Evolutionary conservation across 306 rosid genomes (phyloP), one percentile per base, ranked within the genome.

Genomic region (Fagus sylvatica): DNA sequence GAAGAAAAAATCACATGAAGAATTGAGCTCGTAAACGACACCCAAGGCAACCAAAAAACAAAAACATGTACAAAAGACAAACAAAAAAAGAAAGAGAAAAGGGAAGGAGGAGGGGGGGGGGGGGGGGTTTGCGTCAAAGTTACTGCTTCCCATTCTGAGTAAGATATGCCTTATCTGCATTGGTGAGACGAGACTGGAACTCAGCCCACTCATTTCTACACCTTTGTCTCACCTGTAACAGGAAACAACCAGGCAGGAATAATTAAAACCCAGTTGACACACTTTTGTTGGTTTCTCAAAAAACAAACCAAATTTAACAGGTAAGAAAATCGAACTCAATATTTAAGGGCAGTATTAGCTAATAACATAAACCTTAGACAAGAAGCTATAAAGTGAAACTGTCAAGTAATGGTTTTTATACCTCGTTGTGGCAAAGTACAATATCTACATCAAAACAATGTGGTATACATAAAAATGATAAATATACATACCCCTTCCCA

Each of bases 191-290:
- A 75, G 86, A 42, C 76, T 87, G 97, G 86, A 96, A 96, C 85
- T 87, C 85, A 7, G 93, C 90, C 99, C 99, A 96, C 87, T 96
- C 99, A 37, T 68, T 89, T 90, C 82, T 85, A 87, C 99, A 96
- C 76, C 99, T 88, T 53, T 78, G 77, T 93, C 90, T 88, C 8
- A 96, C 99, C 99, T 96, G 87, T 79, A 89, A 71, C 61, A 55
- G 33, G 54, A 70, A 39, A 8, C 33, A 39, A 67, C 88, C 72
- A 46, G 19, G 78, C 71, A 75, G 15, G 66, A 65, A 12, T 22
- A 8, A 54, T 2, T 53, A 62, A n/a, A 53, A 72, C 75, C 15
- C 4, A 17, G 75, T 33, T 28, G 13, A 5, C 46, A 19, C 17
- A 40, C n/a, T 54, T 39, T 22, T 56, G 30, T 53, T 40, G 16